A percentile compares a stretch with the other conserved stretches of the same genome.
Evolutionary conservation across 371 early-diverging fungal genomes (phyloP).

Genomic region (Mucor sp.): DNA sequence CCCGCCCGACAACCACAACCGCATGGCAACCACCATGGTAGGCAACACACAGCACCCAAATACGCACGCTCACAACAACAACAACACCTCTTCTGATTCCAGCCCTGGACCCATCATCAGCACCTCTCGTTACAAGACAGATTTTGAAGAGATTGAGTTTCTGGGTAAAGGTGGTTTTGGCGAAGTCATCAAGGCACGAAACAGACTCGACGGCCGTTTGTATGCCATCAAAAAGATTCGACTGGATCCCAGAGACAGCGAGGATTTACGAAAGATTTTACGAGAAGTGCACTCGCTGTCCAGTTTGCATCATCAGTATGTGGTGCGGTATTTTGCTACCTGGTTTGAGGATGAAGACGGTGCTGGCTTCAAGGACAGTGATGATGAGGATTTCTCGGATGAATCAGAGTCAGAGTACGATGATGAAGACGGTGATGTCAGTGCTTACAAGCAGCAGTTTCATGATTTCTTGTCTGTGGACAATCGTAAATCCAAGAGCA

Average conservation of each 20-base stretch:
- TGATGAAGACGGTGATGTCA: conserved; percentile 49
- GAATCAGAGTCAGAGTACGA: conserved; percentile 49
- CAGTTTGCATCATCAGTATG: conserved; percentile 87
- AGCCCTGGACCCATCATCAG: conserved; percentile 4
- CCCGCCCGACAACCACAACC: conserved; percentile 10
- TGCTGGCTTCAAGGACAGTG: conserved; percentile 38
- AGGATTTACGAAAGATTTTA: conserved; percentile 78
- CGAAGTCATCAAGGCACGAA: conserved; percentile 91
- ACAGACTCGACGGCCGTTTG: conserved; percentile 78
- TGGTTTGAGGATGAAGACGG: conserved; percentile 82
- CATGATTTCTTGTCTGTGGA: conserved; percentile 55
- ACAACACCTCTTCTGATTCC: background rate
- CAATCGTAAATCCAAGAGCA: conserved; percentile 39
- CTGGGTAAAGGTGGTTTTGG: conserved; percentile 95
- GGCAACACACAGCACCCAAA: background rate
- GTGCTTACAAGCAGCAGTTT: conserved; percentile 52
- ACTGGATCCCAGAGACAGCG: conserved; percentile 74
- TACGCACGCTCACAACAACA: background rate
- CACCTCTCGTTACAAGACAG: conserved; percentile 75
- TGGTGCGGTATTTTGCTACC: conserved; percentile 93
- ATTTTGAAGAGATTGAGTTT: conserved; percentile 94
- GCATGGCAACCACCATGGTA: background rate
- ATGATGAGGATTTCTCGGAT: conserved; percentile 52
- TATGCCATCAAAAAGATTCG: conserved; percentile 93
- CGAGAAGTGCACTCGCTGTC: conserved; percentile 92